Evolutionary conservation across 257 asterid genomes (phyloP).

Genomic region (Ajuga chamaepitys): DNA sequence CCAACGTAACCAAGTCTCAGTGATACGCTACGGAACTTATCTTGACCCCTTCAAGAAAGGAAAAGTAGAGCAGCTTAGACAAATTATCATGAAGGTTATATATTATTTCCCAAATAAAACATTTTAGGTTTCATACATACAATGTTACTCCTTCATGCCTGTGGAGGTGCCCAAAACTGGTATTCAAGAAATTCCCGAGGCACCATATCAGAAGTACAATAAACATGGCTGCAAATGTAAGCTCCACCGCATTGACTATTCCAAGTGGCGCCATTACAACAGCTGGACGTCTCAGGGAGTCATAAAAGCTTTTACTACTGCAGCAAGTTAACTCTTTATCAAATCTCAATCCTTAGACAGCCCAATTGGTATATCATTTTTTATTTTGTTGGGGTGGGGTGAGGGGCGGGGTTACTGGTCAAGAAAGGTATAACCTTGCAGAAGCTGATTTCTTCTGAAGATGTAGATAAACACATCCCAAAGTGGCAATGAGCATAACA

Average conservation of each 20-base stretch:
- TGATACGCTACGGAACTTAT: slow-evolving; percentile 38
- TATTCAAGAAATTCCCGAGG: slow-evolving; percentile 29
- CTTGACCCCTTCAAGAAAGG: slow-evolving; percentile 36
- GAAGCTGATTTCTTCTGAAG: slow-evolving; percentile 26
- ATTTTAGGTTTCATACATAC: slow-evolving; percentile 11
- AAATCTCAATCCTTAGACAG: not conserved
- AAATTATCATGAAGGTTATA: not conserved
- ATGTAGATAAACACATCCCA: slow-evolving; percentile 52
- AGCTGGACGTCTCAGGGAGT: slow-evolving; percentile 30
- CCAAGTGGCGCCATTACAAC: slow-evolving; percentile 48
- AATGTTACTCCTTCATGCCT: slow-evolving; percentile 40
- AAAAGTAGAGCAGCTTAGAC: not conserved
- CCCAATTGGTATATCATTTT: not conserved
- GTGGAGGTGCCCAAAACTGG: slow-evolving; percentile 36
- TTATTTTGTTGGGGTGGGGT: too few relatives aligned
- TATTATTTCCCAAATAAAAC: not conserved
- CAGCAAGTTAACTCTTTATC: not conserved
- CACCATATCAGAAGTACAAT: slow-evolving; percentile 52
- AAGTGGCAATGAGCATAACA: slow-evolving; percentile 34
- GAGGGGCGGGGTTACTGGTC: too few relatives aligned
- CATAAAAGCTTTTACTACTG: slow-evolving; percentile 21
- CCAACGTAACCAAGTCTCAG: slow-evolving; percentile 52
- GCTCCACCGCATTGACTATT: slow-evolving; percentile 34
- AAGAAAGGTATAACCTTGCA: slow-evolving; percentile 20
- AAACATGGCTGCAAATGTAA: slow-evolving; percentile 41